Percentiles rank a stretch among this genome's conserved stretches.
These are phyloP conservation scores for Metarhizium album DNA, from an alignment of 2,329 filamentous ascomycete species.

Conservation along the genomic window DNA sequence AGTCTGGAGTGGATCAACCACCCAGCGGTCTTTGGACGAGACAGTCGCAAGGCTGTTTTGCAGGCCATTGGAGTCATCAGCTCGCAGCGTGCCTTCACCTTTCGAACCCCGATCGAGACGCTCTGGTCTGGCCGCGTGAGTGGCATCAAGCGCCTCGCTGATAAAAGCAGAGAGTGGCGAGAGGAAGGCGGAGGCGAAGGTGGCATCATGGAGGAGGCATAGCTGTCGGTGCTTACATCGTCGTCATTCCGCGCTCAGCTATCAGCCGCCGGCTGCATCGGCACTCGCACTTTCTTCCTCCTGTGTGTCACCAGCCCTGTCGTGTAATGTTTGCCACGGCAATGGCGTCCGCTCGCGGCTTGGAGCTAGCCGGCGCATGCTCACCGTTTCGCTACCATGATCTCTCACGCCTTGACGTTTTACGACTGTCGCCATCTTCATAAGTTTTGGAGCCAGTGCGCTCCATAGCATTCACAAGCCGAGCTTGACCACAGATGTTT, in stretches of 20 bases:
- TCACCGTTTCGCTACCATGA: background rate
- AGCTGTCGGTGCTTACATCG: conserved; percentile 4
- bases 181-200: conserved; percentile 70
- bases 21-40: conserved; percentile 85
- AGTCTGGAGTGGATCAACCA: conserved; percentile 97
- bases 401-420: conserved; percentile 7
- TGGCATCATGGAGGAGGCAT: conserved; percentile 51
- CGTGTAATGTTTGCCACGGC: background rate
- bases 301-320: background rate
- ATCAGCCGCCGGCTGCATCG: background rate
- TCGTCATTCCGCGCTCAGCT: background rate
- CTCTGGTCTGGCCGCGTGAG: conserved; percentile 78
- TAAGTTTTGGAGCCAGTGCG: background rate
- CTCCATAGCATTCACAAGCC: background rate
- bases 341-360: background rate
- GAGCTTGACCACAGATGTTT: background rate
- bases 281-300: too few species aligned
- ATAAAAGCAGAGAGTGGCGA: conserved; percentile 83
- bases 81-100: conserved; percentile 87
- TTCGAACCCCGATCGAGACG: conserved; percentile 77
- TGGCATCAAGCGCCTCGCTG: conserved; percentile 72
- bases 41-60: conserved; percentile 88
- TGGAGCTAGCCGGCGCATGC: background rate
- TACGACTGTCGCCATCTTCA: conserved; percentile 3
- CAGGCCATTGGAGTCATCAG: conserved; percentile 96